Conservation (phyloP, 2,329 filamentous ascomycete genomes). For the Colletotrichum melonis region DNA sequence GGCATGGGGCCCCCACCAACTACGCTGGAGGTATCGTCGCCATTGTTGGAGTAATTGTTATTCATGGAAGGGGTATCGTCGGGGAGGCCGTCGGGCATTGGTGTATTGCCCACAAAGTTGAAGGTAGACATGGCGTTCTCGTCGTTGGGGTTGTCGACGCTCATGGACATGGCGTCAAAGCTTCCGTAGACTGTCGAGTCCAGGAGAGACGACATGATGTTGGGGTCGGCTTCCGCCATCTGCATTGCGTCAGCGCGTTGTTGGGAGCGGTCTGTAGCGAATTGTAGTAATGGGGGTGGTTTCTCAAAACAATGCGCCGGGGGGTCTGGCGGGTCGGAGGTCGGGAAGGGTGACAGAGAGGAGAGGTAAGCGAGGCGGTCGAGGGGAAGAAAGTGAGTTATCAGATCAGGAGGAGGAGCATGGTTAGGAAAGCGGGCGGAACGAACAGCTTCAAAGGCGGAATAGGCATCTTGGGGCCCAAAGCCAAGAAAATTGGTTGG, state of each 20-base stretch:
- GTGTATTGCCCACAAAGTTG: conserved; percentile 42
- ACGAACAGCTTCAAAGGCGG: conserved; percentile 35
- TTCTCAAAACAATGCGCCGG: conserved; percentile 14
- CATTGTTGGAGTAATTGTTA: conserved; percentile 31
- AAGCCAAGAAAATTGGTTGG: conserved; percentile 51
- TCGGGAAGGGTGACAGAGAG: background rate
- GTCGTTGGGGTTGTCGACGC: conserved; percentile 48
- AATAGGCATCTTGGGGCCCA: conserved; percentile 41
- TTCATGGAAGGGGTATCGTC: conserved; percentile 27
- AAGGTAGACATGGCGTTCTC: conserved; percentile 41
- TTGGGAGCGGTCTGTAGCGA: conserved; percentile 9
- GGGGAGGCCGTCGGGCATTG: conserved; percentile 36
- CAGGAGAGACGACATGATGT: conserved; percentile 58
- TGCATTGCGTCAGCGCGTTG: conserved; percentile 35
- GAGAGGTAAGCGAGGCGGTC: conserved; percentile 15
- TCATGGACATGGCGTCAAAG: conserved; percentile 56
- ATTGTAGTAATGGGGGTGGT: background rate
- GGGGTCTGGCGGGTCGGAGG: conserved; percentile 19
- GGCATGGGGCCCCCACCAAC: conserved; percentile 57
- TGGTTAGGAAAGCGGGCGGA: conserved; percentile 15
- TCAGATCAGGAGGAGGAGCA: conserved; percentile 4
- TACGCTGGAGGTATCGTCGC: conserved; percentile 39
- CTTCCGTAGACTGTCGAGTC: conserved; percentile 49
- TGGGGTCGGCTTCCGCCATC: conserved; percentile 44
- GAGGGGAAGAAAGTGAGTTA: conserved; percentile 6